Percentiles rank a stretch among this genome's conserved stretches.
Evolutionary conservation across 2,329 filamentous ascomycete species (phyloP).

Genomic region (Botrytis paeoniae): DNA sequence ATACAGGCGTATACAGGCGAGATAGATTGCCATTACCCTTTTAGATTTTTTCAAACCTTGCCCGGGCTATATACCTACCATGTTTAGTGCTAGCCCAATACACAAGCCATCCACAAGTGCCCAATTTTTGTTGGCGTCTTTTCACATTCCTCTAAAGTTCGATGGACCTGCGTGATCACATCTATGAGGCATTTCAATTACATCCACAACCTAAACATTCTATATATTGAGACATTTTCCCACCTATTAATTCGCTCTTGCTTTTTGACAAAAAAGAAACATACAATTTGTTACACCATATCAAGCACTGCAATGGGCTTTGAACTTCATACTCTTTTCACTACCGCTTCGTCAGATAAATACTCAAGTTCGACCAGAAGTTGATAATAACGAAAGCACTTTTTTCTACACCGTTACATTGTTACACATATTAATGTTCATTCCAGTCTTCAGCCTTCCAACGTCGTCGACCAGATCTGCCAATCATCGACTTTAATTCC

Average conservation of each 20-base stretch:
- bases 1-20: slow-evolving; percentile 5
- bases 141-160: slow-evolving; percentile 5
- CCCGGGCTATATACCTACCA: background rate
- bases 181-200: slow-evolving; percentile 16
- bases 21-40: slow-evolving; percentile 1
- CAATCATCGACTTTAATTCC: background rate
- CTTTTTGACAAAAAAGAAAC: background rate
- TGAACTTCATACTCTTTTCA: slow-evolving; percentile 5
- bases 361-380: slow-evolving; percentile 9
- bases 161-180: slow-evolving; percentile 4
- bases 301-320: slow-evolving; percentile 17
- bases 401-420: slow-evolving; percentile 16
- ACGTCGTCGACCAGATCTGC: slow-evolving; percentile 1
- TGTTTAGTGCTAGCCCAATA: background rate
- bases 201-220: background rate
- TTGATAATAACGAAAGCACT: slow-evolving; percentile 19
- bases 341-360: slow-evolving; percentile 15
- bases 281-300: background rate
- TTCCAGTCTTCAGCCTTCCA: slow-evolving; percentile 15
- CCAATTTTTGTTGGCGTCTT: slow-evolving; percentile 16
- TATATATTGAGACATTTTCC: slow-evolving; percentile 22
- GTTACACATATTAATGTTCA: slow-evolving; percentile 19
- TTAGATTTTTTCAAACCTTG: background rate
- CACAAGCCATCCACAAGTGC: background rate
- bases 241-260: background rate